Evolutionary conservation across 192 early-diverging fungal species (phyloP).

Genomic region (Podila verticillata): DNA sequence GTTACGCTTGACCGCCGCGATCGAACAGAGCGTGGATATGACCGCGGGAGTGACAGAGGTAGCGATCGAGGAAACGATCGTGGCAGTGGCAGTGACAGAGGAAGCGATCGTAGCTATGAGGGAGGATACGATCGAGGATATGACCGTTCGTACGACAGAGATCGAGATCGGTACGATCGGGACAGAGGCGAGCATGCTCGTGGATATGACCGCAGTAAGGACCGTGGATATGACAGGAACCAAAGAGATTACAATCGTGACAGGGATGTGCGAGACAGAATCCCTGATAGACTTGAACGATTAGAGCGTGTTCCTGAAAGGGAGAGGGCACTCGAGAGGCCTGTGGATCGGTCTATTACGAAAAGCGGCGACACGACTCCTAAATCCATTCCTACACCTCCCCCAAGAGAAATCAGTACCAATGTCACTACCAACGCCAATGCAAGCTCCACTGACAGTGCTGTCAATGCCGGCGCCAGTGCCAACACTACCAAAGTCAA

Average conservation of each 20-base stretch:
- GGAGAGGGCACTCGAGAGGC: neutral
- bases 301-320: neutral
- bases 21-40: neutral
- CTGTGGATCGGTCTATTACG: neutral
- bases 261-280: neutral
- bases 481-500: neutral
- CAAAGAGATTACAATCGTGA: neutral
- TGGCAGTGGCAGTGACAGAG: constrained; percentile 3
- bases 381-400: neutral
- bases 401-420: neutral
- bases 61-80: constrained; percentile 6
- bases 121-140: constrained; percentile 9
- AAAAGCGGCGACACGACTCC: neutral
- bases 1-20: neutral
- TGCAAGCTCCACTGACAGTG: neutral
- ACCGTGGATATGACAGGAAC: constrained; percentile 2
- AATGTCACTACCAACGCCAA: neutral
- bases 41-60: constrained; percentile 11
- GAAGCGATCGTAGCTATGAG: constrained; percentile 3
- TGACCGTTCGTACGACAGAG: too few species aligned
- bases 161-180: neutral
- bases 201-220: constrained; percentile 1
- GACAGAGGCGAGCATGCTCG: constrained; percentile 4
- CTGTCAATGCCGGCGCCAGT: neutral
- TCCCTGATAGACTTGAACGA: neutral